Evolutionary conservation across 2,329 filamentous ascomycete species (phyloP).

Genomic region (Colletotrichum sp.): DNA sequence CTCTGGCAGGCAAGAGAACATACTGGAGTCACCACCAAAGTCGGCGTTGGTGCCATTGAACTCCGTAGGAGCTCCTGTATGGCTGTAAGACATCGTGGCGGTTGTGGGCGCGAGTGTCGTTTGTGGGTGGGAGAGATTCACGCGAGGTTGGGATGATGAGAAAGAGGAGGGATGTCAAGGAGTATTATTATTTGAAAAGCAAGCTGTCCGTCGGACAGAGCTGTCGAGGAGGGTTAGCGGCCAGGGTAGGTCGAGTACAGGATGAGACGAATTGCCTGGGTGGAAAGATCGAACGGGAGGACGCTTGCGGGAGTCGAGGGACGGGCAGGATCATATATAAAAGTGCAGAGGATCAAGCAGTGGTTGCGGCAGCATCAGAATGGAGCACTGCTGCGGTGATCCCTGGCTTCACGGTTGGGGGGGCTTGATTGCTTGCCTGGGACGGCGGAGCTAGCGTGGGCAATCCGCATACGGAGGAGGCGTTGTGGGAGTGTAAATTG

Average conservation of each 20-base stretch:
- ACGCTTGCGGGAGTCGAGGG: background rate
- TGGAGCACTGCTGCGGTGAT: conserved; percentile 15
- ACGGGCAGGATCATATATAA: conserved; percentile 16
- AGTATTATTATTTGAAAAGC: conserved; percentile 11
- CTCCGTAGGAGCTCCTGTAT: conserved; percentile 59
- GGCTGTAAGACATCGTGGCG: conserved; percentile 62
- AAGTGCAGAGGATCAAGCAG: background rate
- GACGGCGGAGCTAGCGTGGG: conserved; percentile 15
- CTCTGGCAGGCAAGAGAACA: conserved; percentile 38
- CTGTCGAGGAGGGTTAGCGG: background rate
- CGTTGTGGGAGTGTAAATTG: conserved; percentile 8
- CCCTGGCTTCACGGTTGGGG: background rate
- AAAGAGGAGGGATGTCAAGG: background rate
- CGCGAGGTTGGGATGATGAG: background rate
- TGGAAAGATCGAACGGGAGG: background rate
- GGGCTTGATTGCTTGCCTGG: background rate
- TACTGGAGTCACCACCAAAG: conserved; percentile 80
- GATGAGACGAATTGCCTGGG: conserved; percentile 15
- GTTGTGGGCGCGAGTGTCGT: conserved; percentile 1
- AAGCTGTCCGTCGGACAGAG: conserved; percentile 17
- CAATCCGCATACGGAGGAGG: conserved; percentile 21
- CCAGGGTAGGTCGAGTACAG: conserved; percentile 19
- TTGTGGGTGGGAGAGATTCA: conserved; percentile 14
- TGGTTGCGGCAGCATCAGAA: conserved; percentile 12
- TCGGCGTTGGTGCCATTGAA: conserved; percentile 70